A percentile compares a stretch with the other conserved stretches of the same genome.
Conservation (phyloP, 352 stramenopile genomes). For the Globisporangium barbulae region DNA sequence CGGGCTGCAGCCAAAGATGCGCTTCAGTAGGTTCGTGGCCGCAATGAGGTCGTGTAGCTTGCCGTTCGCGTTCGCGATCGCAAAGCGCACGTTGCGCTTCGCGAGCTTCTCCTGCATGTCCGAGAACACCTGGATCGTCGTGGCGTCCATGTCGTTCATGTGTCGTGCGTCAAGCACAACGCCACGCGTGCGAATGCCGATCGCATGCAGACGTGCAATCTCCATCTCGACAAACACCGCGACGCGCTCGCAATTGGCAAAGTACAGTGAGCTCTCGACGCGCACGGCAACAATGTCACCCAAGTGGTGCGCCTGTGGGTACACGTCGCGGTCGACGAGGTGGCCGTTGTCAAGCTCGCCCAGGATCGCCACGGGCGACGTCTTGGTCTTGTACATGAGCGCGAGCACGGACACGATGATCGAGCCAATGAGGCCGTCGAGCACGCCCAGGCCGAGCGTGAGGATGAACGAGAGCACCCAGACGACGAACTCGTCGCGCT, state of each 20-base stretch:
- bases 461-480: constrained; percentile 48
- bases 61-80: constrained; percentile 41
- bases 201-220: constrained; percentile 23
- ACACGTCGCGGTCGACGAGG: constrained; percentile 32
- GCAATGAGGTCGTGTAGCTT: constrained; percentile 35
- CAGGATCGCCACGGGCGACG: constrained; percentile 31
- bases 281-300: constrained; percentile 36
- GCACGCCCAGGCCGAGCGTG: constrained; percentile 44
- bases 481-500: constrained; percentile 54
- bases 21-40: constrained; percentile 40
- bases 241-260: constrained; percentile 55
- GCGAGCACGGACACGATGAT: constrained; percentile 55
- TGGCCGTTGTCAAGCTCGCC: constrained; percentile 35
- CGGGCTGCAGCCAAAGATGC: constrained; percentile 21
- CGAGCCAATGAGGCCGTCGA: constrained; percentile 43
- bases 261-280: constrained; percentile 55
- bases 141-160: constrained; percentile 63
- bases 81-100: constrained; percentile 32
- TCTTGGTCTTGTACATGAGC: constrained; percentile 56
- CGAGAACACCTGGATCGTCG: constrained; percentile 54
- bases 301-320: constrained; percentile 22
- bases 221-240: constrained; percentile 34
- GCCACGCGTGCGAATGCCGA: constrained; percentile 26
- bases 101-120: constrained; percentile 55
- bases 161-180: constrained; percentile 44